Conservation (phyloP, 2,329 filamentous ascomycete species). For the Aspergillus sp. region DNA sequence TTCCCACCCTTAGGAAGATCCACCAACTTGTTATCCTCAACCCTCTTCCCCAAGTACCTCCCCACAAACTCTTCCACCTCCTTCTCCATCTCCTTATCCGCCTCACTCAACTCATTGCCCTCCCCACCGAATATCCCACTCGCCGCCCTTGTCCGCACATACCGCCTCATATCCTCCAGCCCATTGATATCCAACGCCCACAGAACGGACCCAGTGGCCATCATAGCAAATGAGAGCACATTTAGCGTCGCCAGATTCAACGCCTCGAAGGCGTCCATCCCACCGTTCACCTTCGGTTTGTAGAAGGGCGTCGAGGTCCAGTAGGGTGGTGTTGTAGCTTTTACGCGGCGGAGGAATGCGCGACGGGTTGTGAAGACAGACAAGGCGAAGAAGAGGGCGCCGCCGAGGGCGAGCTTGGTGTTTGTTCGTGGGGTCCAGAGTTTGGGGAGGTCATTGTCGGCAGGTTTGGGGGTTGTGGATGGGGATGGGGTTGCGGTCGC, state of each 20-base stretch:
- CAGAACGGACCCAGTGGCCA: slow-evolving; percentile 72
- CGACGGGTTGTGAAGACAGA: slow-evolving; percentile 74
- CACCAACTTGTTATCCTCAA: slow-evolving; percentile 53
- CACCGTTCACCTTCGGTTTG: slow-evolving; percentile 60
- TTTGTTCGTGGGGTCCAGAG: slow-evolving; percentile 31
- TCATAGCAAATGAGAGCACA: slow-evolving; percentile 74
- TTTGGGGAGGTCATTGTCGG: slow-evolving; percentile 18
- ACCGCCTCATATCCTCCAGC: slow-evolving; percentile 66
- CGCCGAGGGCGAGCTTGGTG: slow-evolving; percentile 68
- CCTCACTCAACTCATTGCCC: slow-evolving; percentile 28
- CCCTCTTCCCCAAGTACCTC: slow-evolving; percentile 48
- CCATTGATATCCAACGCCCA: slow-evolving; percentile 78
- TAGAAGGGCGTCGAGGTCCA: slow-evolving; percentile 60
- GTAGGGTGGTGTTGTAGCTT: slow-evolving; percentile 69
- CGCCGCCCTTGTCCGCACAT: slow-evolving; percentile 61
- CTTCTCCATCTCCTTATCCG: slow-evolving; percentile 54
- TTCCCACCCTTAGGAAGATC: slow-evolving; percentile 43
- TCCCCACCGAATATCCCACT: slow-evolving; percentile 53
- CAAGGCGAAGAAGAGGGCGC: slow-evolving; percentile 74
- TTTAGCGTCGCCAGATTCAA: slow-evolving; percentile 87
- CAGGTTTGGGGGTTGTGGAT: slow-evolving; percentile 9
- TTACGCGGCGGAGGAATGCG: slow-evolving; percentile 66
- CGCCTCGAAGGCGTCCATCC: slow-evolving; percentile 78
- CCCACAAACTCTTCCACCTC: slow-evolving; percentile 61
- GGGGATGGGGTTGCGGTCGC: slow-evolving; percentile 10